Base-by-base conservation (phyloP, 176 grass and related monocot genomes). In the Zizania latifolia region DNA sequence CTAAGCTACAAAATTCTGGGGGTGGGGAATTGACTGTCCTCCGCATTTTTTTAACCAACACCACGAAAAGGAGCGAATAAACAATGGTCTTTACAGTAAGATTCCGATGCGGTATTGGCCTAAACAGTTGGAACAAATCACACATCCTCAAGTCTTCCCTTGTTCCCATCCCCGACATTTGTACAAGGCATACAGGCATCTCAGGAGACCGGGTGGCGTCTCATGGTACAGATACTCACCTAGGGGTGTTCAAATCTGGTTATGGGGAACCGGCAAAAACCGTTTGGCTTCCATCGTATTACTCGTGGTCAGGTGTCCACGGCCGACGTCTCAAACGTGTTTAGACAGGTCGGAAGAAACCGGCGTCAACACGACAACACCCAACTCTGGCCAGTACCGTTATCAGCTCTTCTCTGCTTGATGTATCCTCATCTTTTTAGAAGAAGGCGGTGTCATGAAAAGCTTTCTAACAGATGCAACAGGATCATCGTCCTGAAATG, bases 381-480 rank as follows among this genome's bases (percentile, higher is more conserved):
- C 41, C 48, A 53, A 53, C 48, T 53, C 48, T 53, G 48, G 21
- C 23, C 39, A 40, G 83, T 62, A 56, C 53, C 36, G 54, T 45
- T 55, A 7, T 88, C 61, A 88, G 75, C 54, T 74, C 80, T 68
- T 78, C n/a, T n/a, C n/a, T 19, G 48, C 60, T 76, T 78, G 76
- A 33, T 76, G 82, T 58, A 67, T 48, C 73, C 82, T 92, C 65
- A 50, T 69, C 50, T 81, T 84, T 79, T 99, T 99, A 0, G 80
- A 77, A n/a, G n/a, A n/a, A 34, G 86, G 72, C n/a, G 86, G 74
- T 26, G 86, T 56, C 82, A 83, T 88, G 38, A 99, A 99, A 83
- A 99, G 79, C 68, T 83, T 90, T 78, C 92, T 84, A 69, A 99
- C 89, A 38, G 96, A 95, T 56, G 81, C 70, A 84, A 95, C 62